Conservation (phyloP, 768 basidiomycete genomes). For the Auricularia sp. region DNA sequence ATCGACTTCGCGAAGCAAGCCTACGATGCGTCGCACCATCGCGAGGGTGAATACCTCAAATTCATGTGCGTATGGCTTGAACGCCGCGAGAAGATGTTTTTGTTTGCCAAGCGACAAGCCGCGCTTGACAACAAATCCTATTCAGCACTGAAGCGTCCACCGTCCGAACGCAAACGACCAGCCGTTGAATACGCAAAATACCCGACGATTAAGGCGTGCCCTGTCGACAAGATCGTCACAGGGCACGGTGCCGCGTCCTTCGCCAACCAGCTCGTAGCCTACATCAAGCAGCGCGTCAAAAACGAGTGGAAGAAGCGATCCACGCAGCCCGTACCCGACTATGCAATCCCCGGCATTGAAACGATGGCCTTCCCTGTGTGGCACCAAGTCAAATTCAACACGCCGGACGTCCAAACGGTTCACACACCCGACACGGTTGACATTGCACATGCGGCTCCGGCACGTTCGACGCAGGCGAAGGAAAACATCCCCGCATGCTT, state of each 20-base stretch:
- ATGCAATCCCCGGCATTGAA: too few relatives aligned
- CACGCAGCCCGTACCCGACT: too few relatives aligned
- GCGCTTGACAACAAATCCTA: neutral
- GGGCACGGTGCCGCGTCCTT: too few relatives aligned
- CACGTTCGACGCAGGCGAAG: conserved; percentile 10
- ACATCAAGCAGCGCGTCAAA: too few relatives aligned
- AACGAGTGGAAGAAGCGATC: too few relatives aligned
- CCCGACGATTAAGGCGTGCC: neutral
- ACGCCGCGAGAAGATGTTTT: neutral
- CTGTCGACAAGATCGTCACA: too few relatives aligned
- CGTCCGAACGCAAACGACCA: neutral
- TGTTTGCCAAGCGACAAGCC: neutral
- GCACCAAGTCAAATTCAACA: conserved; percentile 22
- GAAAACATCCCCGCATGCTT: conserved; percentile 19
- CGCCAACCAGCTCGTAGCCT: too few relatives aligned
- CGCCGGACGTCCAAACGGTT: conserved; percentile 9
- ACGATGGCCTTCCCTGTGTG: conserved; percentile 18
- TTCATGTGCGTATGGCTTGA: neutral
- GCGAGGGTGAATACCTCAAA: neutral
- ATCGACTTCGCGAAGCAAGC: conserved; percentile 17
- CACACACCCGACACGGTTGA: conserved; percentile 14
- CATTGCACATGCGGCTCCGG: conserved; percentile 22
- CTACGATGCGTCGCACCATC: neutral
- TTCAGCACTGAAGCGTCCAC: neutral
- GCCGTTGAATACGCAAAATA: neutral